Conservation (phyloP, 257 asterid genomes). For the Echium plantagineum region DNA sequence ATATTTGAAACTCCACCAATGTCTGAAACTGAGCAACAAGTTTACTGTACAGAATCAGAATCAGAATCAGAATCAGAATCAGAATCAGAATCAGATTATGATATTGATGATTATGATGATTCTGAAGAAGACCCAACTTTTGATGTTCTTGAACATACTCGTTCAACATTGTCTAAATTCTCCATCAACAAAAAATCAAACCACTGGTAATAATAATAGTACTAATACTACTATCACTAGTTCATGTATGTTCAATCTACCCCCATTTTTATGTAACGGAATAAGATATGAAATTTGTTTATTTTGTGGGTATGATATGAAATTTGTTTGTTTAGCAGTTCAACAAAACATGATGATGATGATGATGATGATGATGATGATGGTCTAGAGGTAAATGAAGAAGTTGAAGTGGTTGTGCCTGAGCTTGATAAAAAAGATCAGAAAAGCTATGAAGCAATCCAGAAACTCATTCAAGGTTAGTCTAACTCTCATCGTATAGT, state of each 20-base stretch:
- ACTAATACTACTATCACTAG: conserved; percentile 13
- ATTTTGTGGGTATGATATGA: background rate
- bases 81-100: conserved; percentile 21
- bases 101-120: conserved; percentile 27
- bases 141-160: conserved; percentile 35
- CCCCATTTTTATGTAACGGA: no score
- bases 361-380: conserved; percentile 17
- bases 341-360: no score
- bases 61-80: conserved; percentile 18
- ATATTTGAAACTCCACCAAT: conserved; percentile 5
- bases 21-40: conserved; percentile 15
- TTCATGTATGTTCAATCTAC: background rate
- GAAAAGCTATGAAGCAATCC: conserved; percentile 33
- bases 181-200: conserved; percentile 25
- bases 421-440: conserved; percentile 40
- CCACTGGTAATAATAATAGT: conserved; percentile 5
- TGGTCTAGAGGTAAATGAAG: conserved; percentile 18
- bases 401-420: conserved; percentile 9
- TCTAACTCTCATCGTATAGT: background rate
- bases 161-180: conserved; percentile 37
- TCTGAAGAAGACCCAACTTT: conserved; percentile 46
- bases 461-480: conserved; percentile 43
- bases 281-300: background rate
- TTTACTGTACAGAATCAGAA: conserved; percentile 18
- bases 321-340: background rate